Base-by-base conservation (phyloP, 352 stramenopile genomes). In the Globisporangium sylvaticum region DNA sequence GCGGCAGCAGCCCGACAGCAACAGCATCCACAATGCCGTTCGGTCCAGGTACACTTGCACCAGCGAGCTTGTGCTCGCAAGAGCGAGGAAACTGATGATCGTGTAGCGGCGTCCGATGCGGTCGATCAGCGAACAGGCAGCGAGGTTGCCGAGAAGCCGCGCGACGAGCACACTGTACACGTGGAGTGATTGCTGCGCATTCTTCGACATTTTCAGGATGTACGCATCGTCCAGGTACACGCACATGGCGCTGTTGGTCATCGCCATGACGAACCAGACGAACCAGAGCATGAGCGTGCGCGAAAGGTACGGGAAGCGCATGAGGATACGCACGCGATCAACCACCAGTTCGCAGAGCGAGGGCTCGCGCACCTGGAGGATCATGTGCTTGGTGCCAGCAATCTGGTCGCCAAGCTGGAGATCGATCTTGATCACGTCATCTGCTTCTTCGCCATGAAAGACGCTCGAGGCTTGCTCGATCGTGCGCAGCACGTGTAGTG, bases 251-350 rank as follows among this genome's bases (percentile, higher is more conserved):
- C n/a, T n/a, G n/a, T n/a, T n/a, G n/a, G 29, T 76, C 56, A 76
- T 63, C 20, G 75, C 52, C 12, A 64, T 61, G 5, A 50, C 57
- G 48, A 76, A 78, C 72, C 69, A 81, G 27, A 77, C 67, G 48
- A 87, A 60, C 77, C 79, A 88, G 58, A 86, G 76, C 50, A 79
- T 37, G 22, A 68, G 32, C 32, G 79, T 84, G 15, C 77, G 77
- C 10, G 34, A 1, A 22, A 72, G 68, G 54, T 86, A 77, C 31
- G 73, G 65, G 20, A 59, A 53, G 2, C 71, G 77, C 56, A 78
- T 74, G 4, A 87, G 73, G 52, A 77, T 70, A 10, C 74, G 68
- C 4, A 64, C 66, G 8, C 78, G 77, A 22, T 67, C 50, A 9
- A 44, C 8, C n/a, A 52, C 20, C 10, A 65, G 27, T 62, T 74